These are phyloP conservation scores for Lachnellula occidentalis DNA, from an alignment of 2,329 filamentous ascomycete genomes.

Conservation along the genomic window DNA sequence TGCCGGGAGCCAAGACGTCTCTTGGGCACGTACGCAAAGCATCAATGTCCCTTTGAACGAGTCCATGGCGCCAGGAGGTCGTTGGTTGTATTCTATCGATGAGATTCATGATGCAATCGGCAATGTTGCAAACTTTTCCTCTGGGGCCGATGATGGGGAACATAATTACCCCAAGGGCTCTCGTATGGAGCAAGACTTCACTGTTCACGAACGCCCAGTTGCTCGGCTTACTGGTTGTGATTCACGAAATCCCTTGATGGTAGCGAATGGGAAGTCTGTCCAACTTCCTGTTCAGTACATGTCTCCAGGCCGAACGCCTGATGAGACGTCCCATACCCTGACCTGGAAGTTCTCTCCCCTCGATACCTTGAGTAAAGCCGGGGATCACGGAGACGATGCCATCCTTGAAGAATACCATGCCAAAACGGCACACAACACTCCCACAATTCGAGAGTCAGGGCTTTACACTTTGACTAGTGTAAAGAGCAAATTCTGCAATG, in stretches of 20 bases:
- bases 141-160: slow-evolving; percentile 62
- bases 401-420: slow-evolving; percentile 54
- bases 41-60: slow-evolving; percentile 85
- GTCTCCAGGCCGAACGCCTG: slow-evolving; percentile 51
- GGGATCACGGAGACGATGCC: slow-evolving; percentile 60
- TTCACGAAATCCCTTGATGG: slow-evolving; percentile 72
- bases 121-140: slow-evolving; percentile 73
- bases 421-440: slow-evolving; percentile 56
- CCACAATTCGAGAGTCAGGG: slow-evolving; percentile 69
- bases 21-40: slow-evolving; percentile 73
- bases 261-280: slow-evolving; percentile 66
- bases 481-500: slow-evolving; percentile 73
- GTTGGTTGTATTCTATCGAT: slow-evolving; percentile 86
- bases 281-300: slow-evolving; percentile 68
- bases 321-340: slow-evolving; percentile 64
- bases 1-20: slow-evolving; percentile 58
- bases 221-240: slow-evolving; percentile 70
- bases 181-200: slow-evolving; percentile 69
- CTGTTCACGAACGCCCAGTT: slow-evolving; percentile 80
- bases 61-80: slow-evolving; percentile 70
- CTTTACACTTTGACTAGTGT: slow-evolving; percentile 82
- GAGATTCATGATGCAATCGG: slow-evolving; percentile 89
- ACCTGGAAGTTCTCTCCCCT: slow-evolving; percentile 79
- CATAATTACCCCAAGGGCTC: slow-evolving; percentile 51
- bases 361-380: slow-evolving; percentile 60